These are phyloP conservation scores for Geotrichum candidum DNA, from an alignment of 1,139 yeast species.

Conservation along the genomic window DNA sequence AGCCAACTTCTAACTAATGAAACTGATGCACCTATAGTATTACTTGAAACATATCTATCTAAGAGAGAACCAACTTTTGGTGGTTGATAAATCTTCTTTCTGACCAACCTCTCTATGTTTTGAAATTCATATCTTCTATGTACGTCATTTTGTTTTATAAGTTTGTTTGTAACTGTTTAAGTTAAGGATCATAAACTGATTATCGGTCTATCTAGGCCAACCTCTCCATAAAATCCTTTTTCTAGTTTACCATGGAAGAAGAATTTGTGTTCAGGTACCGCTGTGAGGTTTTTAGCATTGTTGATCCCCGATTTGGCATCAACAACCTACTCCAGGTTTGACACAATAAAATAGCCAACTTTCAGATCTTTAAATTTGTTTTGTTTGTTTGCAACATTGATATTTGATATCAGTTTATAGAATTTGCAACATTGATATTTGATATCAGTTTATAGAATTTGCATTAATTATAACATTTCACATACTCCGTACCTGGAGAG, in stretches of 20 bases:
- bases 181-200: no score
- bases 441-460: not conserved
- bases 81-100: no score
- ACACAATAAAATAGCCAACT: not conserved
- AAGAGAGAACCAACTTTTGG: no score
- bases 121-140: no score
- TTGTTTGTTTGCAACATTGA: not conserved
- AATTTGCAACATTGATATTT: not conserved
- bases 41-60: no score
- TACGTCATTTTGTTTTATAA: no score
- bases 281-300: not conserved
- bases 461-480: not conserved
- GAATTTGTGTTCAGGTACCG: not conserved
- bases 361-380: not conserved
- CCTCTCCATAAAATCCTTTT: no score
- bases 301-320: not conserved
- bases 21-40: no score
- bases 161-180: no score
- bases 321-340: not conserved
- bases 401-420: not conserved
- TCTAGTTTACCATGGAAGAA: not conserved
- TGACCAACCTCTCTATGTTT: no score
- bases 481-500: not conserved
- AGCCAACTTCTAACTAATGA: no score
- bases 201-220: no score